Conservation (phyloP, 2,329 filamentous ascomycete genomes). For the Sclerotinia sclerotiorum region DNA sequence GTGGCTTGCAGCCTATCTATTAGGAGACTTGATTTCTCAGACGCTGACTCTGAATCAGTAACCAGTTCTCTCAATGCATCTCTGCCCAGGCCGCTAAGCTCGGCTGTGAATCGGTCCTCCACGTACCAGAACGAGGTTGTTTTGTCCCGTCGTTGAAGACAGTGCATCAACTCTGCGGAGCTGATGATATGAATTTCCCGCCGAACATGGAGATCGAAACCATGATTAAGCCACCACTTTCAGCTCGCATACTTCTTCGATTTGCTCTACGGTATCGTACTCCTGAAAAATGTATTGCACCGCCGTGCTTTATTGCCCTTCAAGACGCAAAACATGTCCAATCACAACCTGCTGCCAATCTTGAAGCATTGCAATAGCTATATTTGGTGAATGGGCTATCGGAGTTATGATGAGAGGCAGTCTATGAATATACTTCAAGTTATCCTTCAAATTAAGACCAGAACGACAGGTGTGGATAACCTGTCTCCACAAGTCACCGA, state of each 20-base stretch:
- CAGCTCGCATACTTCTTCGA: background rate
- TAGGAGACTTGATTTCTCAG: background rate
- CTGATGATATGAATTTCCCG: background rate
- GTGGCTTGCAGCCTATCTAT: conserved; percentile 10
- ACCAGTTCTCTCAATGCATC: background rate
- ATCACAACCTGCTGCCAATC: background rate
- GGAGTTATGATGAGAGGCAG: background rate
- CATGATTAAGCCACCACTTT: background rate
- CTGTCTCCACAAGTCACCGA: background rate
- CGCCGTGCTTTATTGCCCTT: background rate
- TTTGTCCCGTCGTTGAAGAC: conserved; percentile 9
- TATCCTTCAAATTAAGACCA: background rate
- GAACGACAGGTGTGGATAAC: background rate
- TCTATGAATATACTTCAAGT: background rate
- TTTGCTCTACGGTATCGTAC: background rate
- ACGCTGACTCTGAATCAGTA: background rate
- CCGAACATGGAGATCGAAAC: conserved; percentile 17
- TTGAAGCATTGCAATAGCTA: background rate
- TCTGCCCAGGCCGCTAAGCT: background rate
- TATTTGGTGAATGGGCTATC: background rate
- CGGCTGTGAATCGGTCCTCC: background rate
- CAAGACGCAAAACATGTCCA: background rate
- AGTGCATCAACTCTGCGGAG: background rate
- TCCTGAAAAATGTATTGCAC: background rate
- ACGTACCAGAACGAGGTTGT: conserved; percentile 5